A percentile compares a stretch with the other conserved stretches of the same genome.
phyloP scores from a whole-genome alignment of 176 grass and related monocot genomes.

The Musa acuminata region DNA sequence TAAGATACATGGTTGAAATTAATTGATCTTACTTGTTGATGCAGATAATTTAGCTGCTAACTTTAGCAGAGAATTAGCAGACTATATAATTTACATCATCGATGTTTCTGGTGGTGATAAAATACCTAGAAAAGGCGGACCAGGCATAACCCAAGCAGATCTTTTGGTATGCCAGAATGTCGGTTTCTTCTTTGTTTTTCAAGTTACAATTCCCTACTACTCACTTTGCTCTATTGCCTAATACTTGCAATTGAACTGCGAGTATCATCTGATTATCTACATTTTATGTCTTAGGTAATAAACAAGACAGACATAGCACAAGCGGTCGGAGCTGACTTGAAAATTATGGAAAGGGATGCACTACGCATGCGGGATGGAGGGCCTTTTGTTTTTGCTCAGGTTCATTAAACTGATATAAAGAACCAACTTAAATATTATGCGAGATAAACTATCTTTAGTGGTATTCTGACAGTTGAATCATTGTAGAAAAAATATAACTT shows the following conservation, averaged over 20 bases:
- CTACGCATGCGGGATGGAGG: conserved; percentile 89
- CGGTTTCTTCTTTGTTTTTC: conserved; percentile 4
- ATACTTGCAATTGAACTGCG: neutral
- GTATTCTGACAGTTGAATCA: neutral
- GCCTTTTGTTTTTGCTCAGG: conserved; percentile 89
- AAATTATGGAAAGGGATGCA: conserved; percentile 77
- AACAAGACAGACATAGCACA: conserved; percentile 89
- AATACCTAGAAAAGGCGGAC: conserved; percentile 94
- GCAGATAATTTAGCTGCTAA: conserved; percentile 98
- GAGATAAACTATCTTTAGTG: neutral
- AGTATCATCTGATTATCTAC: neutral
- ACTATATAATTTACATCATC: conserved; percentile 98
- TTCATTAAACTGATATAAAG: conserved; percentile 8
- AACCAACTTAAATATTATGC: neutral
- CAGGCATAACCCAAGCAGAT: conserved; percentile 92
- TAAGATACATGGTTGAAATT: neutral
- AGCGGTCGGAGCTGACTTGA: conserved; percentile 73
- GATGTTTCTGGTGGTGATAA: conserved; percentile 96
- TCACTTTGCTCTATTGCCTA: neutral
- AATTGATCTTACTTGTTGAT: conserved; percentile 10
- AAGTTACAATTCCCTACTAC: neutral
- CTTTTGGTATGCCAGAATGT: conserved; percentile 44
- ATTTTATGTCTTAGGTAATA: conserved; percentile 50
- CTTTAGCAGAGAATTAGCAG: conserved; percentile 96
- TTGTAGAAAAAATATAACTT: too few species aligned